Conservation (phyloP, 2,329 filamentous ascomycete genomes). For the Botrytis byssoidea region DNA sequence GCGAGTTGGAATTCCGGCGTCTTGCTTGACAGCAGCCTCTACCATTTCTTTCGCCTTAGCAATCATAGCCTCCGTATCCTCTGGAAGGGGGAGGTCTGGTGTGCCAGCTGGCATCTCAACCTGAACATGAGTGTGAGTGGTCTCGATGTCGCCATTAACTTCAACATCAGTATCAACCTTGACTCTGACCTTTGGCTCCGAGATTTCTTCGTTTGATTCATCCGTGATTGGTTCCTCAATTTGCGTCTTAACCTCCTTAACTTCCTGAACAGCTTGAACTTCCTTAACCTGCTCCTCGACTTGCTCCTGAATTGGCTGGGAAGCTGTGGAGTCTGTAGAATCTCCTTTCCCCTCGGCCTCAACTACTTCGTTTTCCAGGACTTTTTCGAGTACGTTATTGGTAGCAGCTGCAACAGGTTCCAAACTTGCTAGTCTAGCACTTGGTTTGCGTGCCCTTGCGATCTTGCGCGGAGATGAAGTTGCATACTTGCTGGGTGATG, state of each 20-base stretch:
- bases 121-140: slow-evolving; percentile 70
- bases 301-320: neutral
- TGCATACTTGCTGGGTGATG: slow-evolving; percentile 50
- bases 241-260: slow-evolving; percentile 26
- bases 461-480: slow-evolving; percentile 53
- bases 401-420: slow-evolving; percentile 49
- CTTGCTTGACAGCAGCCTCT: slow-evolving; percentile 57
- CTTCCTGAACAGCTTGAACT: neutral
- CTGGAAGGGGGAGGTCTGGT: slow-evolving; percentile 67
- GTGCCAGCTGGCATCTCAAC: slow-evolving; percentile 70
- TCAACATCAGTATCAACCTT: slow-evolving; percentile 65
- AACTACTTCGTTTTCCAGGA: slow-evolving; percentile 45
- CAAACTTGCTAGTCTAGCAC: slow-evolving; percentile 45
- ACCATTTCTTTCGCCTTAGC: slow-evolving; percentile 88
- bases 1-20: slow-evolving; percentile 42
- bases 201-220: slow-evolving; percentile 34
- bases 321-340: slow-evolving; percentile 2
- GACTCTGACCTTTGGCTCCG: slow-evolving; percentile 63
- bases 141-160: slow-evolving; percentile 58
- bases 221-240: slow-evolving; percentile 21
- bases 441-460: slow-evolving; percentile 40
- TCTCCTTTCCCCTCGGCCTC: slow-evolving; percentile 21
- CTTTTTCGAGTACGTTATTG: slow-evolving; percentile 44
- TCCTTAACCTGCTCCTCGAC: neutral
- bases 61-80: slow-evolving; percentile 81